Evolutionary conservation across 805 yeast genomes (phyloP), one percentile per base, ranked within the genome.

Genomic region (Clavispora phyllophila): DNA sequence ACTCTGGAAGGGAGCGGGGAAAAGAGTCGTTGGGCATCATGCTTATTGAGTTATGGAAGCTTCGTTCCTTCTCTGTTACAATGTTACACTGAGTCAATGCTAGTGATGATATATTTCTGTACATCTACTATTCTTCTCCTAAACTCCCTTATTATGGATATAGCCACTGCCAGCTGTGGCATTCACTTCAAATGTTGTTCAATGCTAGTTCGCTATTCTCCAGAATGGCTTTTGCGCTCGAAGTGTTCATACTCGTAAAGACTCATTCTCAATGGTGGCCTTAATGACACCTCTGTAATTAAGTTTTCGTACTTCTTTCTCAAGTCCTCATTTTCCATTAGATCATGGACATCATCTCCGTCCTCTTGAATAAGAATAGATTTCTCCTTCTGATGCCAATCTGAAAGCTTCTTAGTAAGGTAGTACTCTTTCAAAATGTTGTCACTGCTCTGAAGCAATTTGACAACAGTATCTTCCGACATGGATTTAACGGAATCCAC

Each of bases 391-490:
- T 29, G 23, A 41, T 60, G 63, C 46, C 52, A 48, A 2, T 46
- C 53, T 10, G 56, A 53, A 32, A 41, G 36, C 10, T 42, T 33
- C 15, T 43, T 39, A 13, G 61, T 53, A 19, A 53, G 45, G 37
- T 50, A 55, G 40, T 58, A 60, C 28, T 61, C 62, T 6, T 41
- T 35, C 39, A 56, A 45, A 6, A 56, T 26, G 31, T 44, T 41
- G 7, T 54, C 56, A 32, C 60, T 60, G 15, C 17, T n/a, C 9
- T 49, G 43, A 18, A 63, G 46, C 20, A 64, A 49, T 25, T 44
- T 32, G 14, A 56, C 40, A 2, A 50, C 39, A 33, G 63, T 55
- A 27, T 49, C 57, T 38, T 65, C 68, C 9, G 49, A 40, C 57
- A 64, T 57, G 20, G 50, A 51, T 17, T 51, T 32, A 12, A 58